Percentiles rank a stretch among this genome's conserved stretches.
These are phyloP conservation scores for Lasiodiplodia hormozganensis DNA, from an alignment of 2,329 filamentous ascomycete genomes.

Conservation along the genomic window DNA sequence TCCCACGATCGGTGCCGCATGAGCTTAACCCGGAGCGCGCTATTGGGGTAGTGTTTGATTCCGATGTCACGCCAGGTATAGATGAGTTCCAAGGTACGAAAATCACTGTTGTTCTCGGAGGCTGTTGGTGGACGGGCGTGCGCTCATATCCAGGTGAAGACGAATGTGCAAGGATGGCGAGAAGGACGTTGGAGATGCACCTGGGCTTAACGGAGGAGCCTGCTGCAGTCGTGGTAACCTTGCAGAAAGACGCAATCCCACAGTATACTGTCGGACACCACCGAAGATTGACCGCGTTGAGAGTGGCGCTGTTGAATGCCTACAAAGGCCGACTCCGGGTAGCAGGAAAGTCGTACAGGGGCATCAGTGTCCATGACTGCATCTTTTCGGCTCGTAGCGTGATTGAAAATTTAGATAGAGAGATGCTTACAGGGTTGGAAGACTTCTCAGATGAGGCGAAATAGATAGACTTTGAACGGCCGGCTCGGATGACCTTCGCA, in stretches of 20 bases:
- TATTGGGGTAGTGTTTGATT: conserved; percentile 93
- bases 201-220: conserved; percentile 72
- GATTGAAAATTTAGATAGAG: background rate
- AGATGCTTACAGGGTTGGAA: conserved; percentile 1
- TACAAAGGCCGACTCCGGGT: conserved; percentile 73
- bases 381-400: conserved; percentile 40
- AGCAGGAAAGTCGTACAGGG: conserved; percentile 55
- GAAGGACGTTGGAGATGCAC: conserved; percentile 73
- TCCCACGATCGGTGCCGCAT: conserved; percentile 74
- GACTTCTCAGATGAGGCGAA: background rate
- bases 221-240: conserved; percentile 64
- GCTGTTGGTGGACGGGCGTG: conserved; percentile 79
- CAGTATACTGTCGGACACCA: conserved; percentile 86
- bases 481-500: no score
- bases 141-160: conserved; percentile 61
- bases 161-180: conserved; percentile 73
- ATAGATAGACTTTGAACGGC: background rate
- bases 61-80: conserved; percentile 65
- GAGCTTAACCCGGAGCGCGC: conserved; percentile 81
- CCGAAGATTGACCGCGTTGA: conserved; percentile 63
- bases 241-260: conserved; percentile 80
- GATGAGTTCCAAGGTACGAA: conserved; percentile 74
- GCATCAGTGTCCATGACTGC: conserved; percentile 58
- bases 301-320: conserved; percentile 59
- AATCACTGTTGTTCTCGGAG: conserved; percentile 91